Evolutionary conservation across 1,139 yeast genomes (phyloP), one percentile per base, ranked within the genome.

Genomic region (Citeromyces siamensis): DNA sequence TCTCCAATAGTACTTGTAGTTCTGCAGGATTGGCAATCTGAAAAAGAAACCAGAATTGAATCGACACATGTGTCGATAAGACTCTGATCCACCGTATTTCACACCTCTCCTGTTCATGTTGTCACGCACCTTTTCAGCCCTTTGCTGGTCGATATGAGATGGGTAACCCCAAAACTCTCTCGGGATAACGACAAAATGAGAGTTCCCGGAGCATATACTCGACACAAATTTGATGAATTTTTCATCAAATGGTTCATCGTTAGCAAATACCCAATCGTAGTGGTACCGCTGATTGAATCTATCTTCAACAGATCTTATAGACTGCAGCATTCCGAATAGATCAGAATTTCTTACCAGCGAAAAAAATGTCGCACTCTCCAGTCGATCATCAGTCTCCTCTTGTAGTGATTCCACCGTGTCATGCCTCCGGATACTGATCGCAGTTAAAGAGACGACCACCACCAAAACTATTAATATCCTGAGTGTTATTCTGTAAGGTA

Each of bases 311-410:
- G 61, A 56, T 37, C 67, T 56, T 35, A 72, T 67, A 1, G 76
- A 62, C 41, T 59, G 55, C 36, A 64, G 54, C 39, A 83, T 57
- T 5, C 64, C 69, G 52, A 64, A 64, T 23, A 83, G 52, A 46
- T 85, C 95, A 10, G 61, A 52, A 53, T 84, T 82, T 44, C 93
- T 64, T 29, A 83, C 88, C 39, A 85, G 58, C 7, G 86, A 70
- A 39, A 83, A 75, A 47, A 84, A 73, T 1, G 88, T 75, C 3
- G 90, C 93, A 45, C 71, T 74, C 37, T 63, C 74, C 4, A 6
- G 6, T 13, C 16, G 16, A 6, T 26, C 31, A 3, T n/a, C n/a
- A 26, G 12, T 18, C 41, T 26, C 17, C 4, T 14, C 31, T 26
- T n/a, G n/a, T n/a, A n/a, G n/a, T n/a, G n/a, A n/a, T n/a, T n/a